Percentiles rank a stretch among this genome's conserved stretches.
Evolutionary conservation across 352 stramenopile genomes (phyloP).

Genomic region (Thalassiosira ordinaria): DNA sequence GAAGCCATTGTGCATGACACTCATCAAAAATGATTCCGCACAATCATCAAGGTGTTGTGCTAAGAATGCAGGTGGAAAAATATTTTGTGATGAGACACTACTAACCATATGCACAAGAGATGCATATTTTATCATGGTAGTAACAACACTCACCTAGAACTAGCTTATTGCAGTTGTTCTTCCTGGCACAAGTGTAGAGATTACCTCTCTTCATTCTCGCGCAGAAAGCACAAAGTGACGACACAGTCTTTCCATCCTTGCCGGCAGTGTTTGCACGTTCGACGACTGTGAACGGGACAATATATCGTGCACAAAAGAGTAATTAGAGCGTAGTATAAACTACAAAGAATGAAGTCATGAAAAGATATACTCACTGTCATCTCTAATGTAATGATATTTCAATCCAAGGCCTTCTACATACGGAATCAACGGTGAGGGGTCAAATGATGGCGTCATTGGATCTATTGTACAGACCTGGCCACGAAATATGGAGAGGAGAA

Average conservation of each 20-base stretch:
- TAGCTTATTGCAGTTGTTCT: slow-evolving; percentile 93
- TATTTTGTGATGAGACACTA: too few relatives aligned
- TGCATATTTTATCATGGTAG: too few relatives aligned
- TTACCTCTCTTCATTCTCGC: slow-evolving; percentile 97
- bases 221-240: slow-evolving; percentile 96
- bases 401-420: slow-evolving; percentile 95
- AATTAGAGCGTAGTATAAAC: too few relatives aligned
- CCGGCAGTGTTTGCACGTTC: slow-evolving; percentile 82
- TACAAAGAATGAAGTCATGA: slow-evolving; percentile 27
- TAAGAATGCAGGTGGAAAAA: too few relatives aligned
- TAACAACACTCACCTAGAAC: slow-evolving; percentile 70
- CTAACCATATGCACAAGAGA: neutral
- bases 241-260: slow-evolving; percentile 84
- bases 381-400: slow-evolving; percentile 93
- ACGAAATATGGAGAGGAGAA: neutral
- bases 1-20: slow-evolving; percentile 97
- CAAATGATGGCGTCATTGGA: slow-evolving; percentile 96
- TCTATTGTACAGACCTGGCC: slow-evolving; percentile 92
- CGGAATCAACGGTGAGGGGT: slow-evolving; percentile 95
- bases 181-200: slow-evolving; percentile 94
- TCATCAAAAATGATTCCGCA: slow-evolving; percentile 98
- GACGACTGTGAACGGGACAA: slow-evolving; percentile 80
- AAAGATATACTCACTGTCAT: slow-evolving; percentile 84
- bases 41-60: slow-evolving; percentile 98
- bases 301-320: too few relatives aligned